Conservation (phyloP, 2,329 filamentous ascomycete species). For the Achaetomium macrosporum region DNA sequence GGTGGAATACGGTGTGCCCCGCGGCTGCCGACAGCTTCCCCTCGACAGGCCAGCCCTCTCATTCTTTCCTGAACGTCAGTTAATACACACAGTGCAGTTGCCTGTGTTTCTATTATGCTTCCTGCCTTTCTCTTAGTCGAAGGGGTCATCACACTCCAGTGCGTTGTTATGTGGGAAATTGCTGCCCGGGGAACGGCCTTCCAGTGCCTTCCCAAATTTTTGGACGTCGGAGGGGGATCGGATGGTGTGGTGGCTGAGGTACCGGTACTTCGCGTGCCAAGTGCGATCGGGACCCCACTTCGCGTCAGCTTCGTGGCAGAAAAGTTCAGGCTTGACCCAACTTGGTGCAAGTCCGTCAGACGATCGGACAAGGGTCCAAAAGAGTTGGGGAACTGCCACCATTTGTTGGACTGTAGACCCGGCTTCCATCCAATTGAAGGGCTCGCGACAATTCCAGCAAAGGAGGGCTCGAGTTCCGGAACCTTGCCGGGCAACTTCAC, state of each 20-base stretch:
- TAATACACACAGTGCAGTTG: background rate
- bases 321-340: conserved; percentile 13
- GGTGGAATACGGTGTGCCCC: conserved; percentile 2
- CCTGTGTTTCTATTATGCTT: background rate
- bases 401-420: conserved; percentile 26
- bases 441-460: conserved; percentile 15
- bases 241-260: conserved; percentile 19
- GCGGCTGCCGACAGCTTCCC: background rate
- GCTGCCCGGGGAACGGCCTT: conserved; percentile 2
- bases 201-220: conserved; percentile 7
- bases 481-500: conserved; percentile 11
- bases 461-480: conserved; percentile 5
- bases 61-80: background rate
- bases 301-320: conserved; percentile 18
- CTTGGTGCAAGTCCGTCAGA: conserved; percentile 22
- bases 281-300: conserved; percentile 12
- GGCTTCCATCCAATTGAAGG: conserved; percentile 21
- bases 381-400: conserved; percentile 28
- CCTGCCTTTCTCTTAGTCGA: background rate
- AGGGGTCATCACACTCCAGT: background rate
- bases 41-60: background rate
- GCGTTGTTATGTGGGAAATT: background rate
- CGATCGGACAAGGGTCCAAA: conserved; percentile 26
- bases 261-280: conserved; percentile 23
- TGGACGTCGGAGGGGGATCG: conserved; percentile 17